Evolutionary conservation across 805 yeast genomes (phyloP).

Genomic region (Dipodascus geniculatus): DNA sequence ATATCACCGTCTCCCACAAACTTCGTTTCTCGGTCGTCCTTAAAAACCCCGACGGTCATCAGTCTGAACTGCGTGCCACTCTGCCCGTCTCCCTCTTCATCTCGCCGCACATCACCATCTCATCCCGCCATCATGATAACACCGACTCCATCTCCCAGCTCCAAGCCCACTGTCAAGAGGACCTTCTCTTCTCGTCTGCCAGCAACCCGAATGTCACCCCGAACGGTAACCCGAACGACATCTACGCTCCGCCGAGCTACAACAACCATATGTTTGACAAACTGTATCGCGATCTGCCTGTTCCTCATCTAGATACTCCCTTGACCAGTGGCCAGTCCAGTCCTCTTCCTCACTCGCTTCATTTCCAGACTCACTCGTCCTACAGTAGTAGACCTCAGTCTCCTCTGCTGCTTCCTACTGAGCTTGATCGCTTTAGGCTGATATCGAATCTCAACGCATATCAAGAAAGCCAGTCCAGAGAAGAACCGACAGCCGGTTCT

Average conservation of each 20-base stretch:
- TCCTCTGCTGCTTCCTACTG: conserved; percentile 3
- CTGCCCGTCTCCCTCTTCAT: conserved; percentile 70
- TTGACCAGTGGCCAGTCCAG: conserved; percentile 28
- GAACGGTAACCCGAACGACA: conserved; percentile 14
- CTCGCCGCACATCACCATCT: conserved; percentile 69
- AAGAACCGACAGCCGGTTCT: conserved; percentile 10
- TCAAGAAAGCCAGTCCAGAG: not conserved
- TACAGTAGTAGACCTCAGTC: conserved; percentile 1
- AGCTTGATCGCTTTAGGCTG: conserved; percentile 6
- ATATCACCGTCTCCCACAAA: conserved; percentile 80
- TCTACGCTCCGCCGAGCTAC: conserved; percentile 74
- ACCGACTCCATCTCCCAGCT: conserved; percentile 9
- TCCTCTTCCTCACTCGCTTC: conserved; percentile 17
- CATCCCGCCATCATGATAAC: conserved; percentile 29
- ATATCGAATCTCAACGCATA: not conserved
- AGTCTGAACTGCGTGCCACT: conserved; percentile 83
- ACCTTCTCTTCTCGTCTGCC: conserved; percentile 20
- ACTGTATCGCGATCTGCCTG: conserved; percentile 49
- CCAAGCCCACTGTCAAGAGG: conserved; percentile 6
- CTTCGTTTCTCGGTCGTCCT: conserved; percentile 70
- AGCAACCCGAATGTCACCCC: conserved; percentile 20
- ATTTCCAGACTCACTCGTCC: conserved; percentile 1
- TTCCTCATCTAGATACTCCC: conserved; percentile 28
- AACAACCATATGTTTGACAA: conserved; percentile 68
- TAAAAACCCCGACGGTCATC: conserved; percentile 82